Base-by-base conservation (phyloP, 1,139 yeast genomes). In the Saccharomyces hybrid region DNA sequence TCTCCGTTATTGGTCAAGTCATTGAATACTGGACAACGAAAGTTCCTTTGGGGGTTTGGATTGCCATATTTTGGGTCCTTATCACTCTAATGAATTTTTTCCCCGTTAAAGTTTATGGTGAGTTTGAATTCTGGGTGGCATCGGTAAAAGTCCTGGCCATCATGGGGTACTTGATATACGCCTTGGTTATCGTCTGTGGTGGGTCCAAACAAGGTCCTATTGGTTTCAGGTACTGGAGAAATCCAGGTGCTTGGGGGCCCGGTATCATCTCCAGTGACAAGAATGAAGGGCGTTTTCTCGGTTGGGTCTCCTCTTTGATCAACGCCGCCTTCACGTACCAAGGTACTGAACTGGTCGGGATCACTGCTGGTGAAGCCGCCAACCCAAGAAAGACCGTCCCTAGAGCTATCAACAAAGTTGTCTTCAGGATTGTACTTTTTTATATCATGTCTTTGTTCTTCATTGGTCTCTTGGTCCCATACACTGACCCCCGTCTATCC, bases 1-100 rank as follows among this genome's bases (percentile, higher is more conserved):
- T 88, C 55, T 84, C 91, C n/a, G 88, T 88, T 26, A 83, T 86
- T 38, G 91, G 95, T 25, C 88, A 86, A 70, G 79, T 88, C 52
- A 80, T 88, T 57, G 75, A 82, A 67, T 84, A 78, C 64, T 88
- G 96, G 96, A 86, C 91, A 8, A 72, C 73, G 57, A 76, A 77
- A 3, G 90, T 87, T 25, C 93, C 95, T 3, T 70, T 82, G 54
- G 75, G 72, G 41, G 77, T 70, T 7, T 88, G 95, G 95, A 87
- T 88, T 60, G 73, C 82, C 16, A 85, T 88, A 52, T 86, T 86
- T 64, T 83, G 81, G 73, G 79, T 79, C n/a, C 42, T 81, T 7
- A 69, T 83, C 46, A 75, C 84, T 0, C 57, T 69, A 19, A 66
- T 77, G 50, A 84, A 84, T 67, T 75, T 82, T 64, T 74, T 83